Evolutionary conservation across 129 eudicot species (phyloP).

Genomic region (Centrapalus pauciflorus): DNA sequence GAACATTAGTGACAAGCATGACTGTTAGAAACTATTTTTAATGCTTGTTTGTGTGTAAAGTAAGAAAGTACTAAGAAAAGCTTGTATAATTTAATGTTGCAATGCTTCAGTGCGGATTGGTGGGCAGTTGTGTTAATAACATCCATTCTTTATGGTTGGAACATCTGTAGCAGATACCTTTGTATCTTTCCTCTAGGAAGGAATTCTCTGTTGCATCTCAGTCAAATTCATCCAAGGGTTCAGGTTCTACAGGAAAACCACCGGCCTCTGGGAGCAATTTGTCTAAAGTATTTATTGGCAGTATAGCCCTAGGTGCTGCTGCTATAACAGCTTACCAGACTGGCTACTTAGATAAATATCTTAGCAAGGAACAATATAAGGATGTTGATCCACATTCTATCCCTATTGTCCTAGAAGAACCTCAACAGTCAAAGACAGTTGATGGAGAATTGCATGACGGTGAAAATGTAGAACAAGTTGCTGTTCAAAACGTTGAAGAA

Average conservation of each 20-base stretch:
- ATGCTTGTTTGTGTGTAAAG: not conserved
- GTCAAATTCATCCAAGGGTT: constrained; percentile 34
- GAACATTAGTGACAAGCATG: not conserved
- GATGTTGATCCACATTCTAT: constrained; percentile 7
- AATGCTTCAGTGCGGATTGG: not conserved
- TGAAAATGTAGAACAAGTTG: constrained; percentile 23
- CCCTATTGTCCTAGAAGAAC: constrained; percentile 17
- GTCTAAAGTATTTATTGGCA: constrained; percentile 53
- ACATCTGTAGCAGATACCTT: constrained; percentile 57
- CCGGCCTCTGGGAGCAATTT: constrained; percentile 35
- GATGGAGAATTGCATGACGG: constrained; percentile 10
- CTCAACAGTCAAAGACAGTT: constrained; percentile 12
- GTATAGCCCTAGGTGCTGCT: constrained; percentile 67
- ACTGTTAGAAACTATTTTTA: not conserved
- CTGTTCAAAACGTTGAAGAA: constrained; percentile 26
- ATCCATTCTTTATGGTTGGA: not conserved
- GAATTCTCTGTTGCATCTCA: constrained; percentile 58
- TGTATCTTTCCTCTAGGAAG: constrained; percentile 67
- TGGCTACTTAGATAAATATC: constrained; percentile 51
- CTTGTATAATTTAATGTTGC: not conserved
- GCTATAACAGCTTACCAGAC: constrained; percentile 53
- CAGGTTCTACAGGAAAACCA: constrained; percentile 44
- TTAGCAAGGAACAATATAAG: constrained; percentile 33
- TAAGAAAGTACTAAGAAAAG: not conserved
- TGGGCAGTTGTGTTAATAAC: not conserved